These are phyloP conservation scores for Solanum rostratum DNA, from an alignment of 257 asterid genomes.

Conservation along the genomic window DNA sequence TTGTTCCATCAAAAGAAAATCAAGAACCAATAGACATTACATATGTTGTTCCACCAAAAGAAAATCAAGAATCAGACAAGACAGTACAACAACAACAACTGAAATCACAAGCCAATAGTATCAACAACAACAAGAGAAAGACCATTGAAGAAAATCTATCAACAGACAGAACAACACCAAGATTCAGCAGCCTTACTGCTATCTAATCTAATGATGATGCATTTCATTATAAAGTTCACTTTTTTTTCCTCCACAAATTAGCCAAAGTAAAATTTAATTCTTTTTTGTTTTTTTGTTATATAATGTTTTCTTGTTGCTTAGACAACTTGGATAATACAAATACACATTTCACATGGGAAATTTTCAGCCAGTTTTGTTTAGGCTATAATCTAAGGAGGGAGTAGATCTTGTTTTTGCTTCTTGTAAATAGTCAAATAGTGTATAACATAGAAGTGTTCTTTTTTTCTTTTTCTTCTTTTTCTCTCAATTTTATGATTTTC, in stretches of 20 bases:
- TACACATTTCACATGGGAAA: slow-evolving; percentile 2
- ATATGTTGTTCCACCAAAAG: too few species aligned
- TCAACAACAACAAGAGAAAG: too few species aligned
- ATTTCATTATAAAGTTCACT: neutral
- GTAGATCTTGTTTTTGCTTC: neutral
- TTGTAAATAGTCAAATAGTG: neutral
- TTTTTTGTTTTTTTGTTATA: neutral
- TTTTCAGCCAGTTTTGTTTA: slow-evolving; percentile 5
- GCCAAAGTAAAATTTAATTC: neutral
- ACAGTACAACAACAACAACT: too few species aligned
- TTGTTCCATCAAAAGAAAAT: too few species aligned
- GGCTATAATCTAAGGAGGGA: neutral
- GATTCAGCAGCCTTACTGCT: too few species aligned
- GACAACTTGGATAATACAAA: slow-evolving; percentile 5
- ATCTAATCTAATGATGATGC: slow-evolving; percentile 4
- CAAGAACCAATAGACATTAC: too few species aligned
- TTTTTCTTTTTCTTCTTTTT: too few species aligned
- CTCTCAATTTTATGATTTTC: neutral
- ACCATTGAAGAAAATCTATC: too few species aligned
- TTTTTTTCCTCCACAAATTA: neutral
- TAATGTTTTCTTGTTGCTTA: neutral
- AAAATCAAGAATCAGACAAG: too few species aligned
- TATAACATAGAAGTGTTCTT: neutral
- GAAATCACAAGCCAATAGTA: too few species aligned
- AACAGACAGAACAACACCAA: too few species aligned